phyloP scores from a whole-genome alignment of 139 green algal species.

The Chlorella vulgaris region DNA sequence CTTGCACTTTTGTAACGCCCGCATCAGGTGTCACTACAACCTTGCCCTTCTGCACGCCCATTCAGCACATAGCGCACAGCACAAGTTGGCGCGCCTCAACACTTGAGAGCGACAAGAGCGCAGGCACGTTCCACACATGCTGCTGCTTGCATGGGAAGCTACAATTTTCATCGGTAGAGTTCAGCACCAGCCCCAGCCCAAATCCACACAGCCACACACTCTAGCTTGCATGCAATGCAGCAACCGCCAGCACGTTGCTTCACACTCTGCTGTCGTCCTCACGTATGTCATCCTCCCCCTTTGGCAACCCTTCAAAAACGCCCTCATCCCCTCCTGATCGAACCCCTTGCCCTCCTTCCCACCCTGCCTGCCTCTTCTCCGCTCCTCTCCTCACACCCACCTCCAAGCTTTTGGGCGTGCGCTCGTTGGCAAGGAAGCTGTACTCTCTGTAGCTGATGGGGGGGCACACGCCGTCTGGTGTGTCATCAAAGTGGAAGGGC shows the following conservation, averaged over 20 bases:
- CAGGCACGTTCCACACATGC: background rate
- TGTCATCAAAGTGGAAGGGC: conserved; percentile 6
- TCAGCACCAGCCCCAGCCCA: too few species aligned
- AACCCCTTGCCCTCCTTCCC: too few species aligned
- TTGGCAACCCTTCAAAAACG: too few species aligned
- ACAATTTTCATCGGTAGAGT: too few species aligned
- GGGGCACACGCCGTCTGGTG: conserved; percentile 12
- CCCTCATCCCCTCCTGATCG: too few species aligned
- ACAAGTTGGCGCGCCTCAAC: too few species aligned
- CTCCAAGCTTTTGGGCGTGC: conserved; percentile 26
- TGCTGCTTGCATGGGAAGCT: too few species aligned
- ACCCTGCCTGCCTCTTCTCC: background rate
- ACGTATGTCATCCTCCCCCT: too few species aligned
- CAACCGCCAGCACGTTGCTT: too few species aligned
- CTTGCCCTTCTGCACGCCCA: conserved; percentile 8
- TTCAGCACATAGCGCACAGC: too few species aligned
- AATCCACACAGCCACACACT: background rate
- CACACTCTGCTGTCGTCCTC: too few species aligned
- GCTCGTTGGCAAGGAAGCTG: conserved; percentile 41
- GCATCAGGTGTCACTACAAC: background rate
- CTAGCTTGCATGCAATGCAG: background rate
- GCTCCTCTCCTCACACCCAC: background rate
- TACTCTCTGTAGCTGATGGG: conserved; percentile 40
- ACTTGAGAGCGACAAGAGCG: background rate
- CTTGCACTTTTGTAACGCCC: background rate